Base-by-base conservation (phyloP, 257 asterid genomes). In the Eustoma russellianum region DNA sequence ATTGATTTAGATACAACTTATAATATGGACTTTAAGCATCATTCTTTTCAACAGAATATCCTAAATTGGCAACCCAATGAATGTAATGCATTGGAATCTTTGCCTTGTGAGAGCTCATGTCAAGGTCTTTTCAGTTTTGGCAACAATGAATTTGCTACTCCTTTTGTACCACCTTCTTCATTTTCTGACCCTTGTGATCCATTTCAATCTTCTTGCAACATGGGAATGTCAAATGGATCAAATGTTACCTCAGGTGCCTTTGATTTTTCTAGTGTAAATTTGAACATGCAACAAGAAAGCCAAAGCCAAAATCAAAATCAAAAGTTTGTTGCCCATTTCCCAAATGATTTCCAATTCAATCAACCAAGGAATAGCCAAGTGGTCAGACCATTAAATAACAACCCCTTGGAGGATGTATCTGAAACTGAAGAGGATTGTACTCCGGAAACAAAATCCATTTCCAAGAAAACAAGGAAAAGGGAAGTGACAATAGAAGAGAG, bases 101-200 rank as follows among this genome's bases (percentile, higher is more conserved):
- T 46, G 1, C 13, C 46, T 53, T 16, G n/a, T 16, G 46, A 55
- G 44, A 47, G 8, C 38, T 17, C 12, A 16, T n/a, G 5, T 18
- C n/a, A 55, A 17, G 38, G 10, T 1, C 6, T 38, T 11, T 8
- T 15, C 2, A 38, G 9, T 18, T 14, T n/a, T 17, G 34, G 5
- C 5, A 17, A 54, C 9, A 10, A 33, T 5, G 34, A 2, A 15
- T 6, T 10, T 19, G 17, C 16, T 41, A 35, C 48, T 0, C 1
- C 19, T 7, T 7, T 7, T 17, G 3, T 13, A 34, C 30, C 30
- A 24, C 49, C 66, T 54, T 47, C 59, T 48, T 66, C 30, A 9
- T 75, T 67, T 50, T 41, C 70, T 60, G 77, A 74, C 38, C 81
- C 80, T 0, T 80, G 72, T 52, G 81, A 78, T 52, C 81, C 85